These are phyloP conservation scores for Backusella liffmaniae DNA, from an alignment of 192 early-diverging fungal genomes.

Conservation along the genomic window DNA sequence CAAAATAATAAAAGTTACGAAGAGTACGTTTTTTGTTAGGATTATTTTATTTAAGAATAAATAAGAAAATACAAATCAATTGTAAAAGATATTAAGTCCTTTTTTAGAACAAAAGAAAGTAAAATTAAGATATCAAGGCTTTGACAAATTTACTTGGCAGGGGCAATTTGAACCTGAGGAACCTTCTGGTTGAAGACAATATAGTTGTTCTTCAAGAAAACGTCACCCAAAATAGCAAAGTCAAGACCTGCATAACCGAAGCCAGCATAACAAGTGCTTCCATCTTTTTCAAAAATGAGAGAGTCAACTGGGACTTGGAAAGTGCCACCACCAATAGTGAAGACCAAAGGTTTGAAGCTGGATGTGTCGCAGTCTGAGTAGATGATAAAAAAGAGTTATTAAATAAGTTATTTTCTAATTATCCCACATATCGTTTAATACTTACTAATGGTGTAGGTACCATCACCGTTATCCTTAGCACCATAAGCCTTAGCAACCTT, in stretches of 20 bases:
- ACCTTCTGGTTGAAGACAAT: conserved; percentile 61
- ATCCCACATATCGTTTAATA: not conserved
- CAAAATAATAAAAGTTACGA: too few species aligned
- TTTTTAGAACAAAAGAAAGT: not conserved
- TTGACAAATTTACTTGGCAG: conserved; percentile 14
- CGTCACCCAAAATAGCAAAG: conserved; percentile 61
- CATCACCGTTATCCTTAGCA: conserved; percentile 25
- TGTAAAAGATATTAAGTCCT: not conserved
- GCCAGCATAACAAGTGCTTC: conserved; percentile 20
- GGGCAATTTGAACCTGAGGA: conserved; percentile 59
- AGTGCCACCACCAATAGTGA: conserved; percentile 37
- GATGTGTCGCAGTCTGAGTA: conserved; percentile 11
- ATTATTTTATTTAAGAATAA: not conserved
- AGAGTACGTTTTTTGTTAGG: not conserved
- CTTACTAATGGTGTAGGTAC: conserved; percentile 23
- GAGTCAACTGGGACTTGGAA: conserved; percentile 40
- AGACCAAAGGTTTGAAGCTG: conserved; percentile 27
- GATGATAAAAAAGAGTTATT: not conserved
- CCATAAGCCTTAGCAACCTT: conserved; percentile 21
- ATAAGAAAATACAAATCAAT: not conserved
- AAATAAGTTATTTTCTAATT: too few species aligned
- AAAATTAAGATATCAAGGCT: not conserved
- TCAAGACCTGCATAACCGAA: conserved; percentile 34
- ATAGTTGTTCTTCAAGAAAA: conserved; percentile 69
- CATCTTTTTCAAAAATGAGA: conserved; percentile 31